A percentile compares a stretch with the other conserved stretches of the same genome.
Conservation (phyloP, 2,329 filamentous ascomycete genomes). For the Venturia asperata region DNA sequence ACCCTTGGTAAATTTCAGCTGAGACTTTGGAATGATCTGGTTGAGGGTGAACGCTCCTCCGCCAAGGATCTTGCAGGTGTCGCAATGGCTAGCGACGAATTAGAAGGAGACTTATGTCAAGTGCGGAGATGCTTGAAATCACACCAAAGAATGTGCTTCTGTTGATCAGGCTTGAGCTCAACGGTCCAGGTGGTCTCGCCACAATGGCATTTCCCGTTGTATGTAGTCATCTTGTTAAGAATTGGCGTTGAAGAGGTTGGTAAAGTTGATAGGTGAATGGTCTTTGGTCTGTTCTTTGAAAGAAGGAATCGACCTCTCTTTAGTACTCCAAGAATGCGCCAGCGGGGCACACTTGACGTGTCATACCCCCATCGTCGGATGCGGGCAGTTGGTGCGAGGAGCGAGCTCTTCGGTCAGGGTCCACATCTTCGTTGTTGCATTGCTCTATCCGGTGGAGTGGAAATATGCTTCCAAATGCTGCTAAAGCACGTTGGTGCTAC, state of each 20-base stretch:
- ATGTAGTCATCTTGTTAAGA: slow-evolving; percentile 36
- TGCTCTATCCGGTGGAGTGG: background rate
- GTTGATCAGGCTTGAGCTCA: slow-evolving; percentile 40
- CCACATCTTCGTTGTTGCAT: background rate
- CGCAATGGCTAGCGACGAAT: slow-evolving; percentile 42
- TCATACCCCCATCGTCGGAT: slow-evolving; percentile 1
- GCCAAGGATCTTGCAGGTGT: slow-evolving; percentile 49
- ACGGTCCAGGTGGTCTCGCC: slow-evolving; percentile 47
- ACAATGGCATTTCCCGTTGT: slow-evolving; percentile 49
- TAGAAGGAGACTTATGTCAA: background rate
- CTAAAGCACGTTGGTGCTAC: slow-evolving; percentile 3
- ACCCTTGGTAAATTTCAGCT: slow-evolving; percentile 48
- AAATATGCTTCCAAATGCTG: slow-evolving; percentile 10
- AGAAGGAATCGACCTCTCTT: background rate
- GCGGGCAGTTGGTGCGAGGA: background rate
- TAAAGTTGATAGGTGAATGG: too few relatives aligned
- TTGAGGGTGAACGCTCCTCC: slow-evolving; percentile 48
- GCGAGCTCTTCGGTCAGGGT: background rate
- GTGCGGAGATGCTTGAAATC: slow-evolving; percentile 22
- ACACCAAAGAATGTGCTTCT: slow-evolving; percentile 41
- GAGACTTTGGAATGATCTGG: slow-evolving; percentile 45
- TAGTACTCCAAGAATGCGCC: slow-evolving; percentile 2
- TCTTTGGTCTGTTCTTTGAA: background rate
- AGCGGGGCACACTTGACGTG: background rate
- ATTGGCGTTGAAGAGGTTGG: background rate